Conservation (phyloP, 2,329 filamentous ascomycete species). For the Phialemoniopsis sp. region DNA sequence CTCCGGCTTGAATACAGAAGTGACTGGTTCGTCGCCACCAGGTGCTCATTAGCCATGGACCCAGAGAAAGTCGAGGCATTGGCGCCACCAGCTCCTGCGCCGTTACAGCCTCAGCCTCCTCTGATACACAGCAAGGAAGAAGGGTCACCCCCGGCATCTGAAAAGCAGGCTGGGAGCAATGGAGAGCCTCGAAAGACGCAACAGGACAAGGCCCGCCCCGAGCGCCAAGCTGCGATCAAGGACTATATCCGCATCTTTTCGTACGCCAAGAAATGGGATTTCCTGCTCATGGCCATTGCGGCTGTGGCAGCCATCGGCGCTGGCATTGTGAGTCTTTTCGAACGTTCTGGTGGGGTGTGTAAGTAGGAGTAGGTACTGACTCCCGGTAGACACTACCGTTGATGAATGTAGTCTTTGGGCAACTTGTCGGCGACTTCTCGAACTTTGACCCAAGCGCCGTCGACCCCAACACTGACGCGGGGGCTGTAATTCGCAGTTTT, state of each 20-base stretch:
- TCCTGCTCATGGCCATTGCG: slow-evolving; percentile 40
- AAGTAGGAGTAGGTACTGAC: background rate
- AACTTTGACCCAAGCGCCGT: slow-evolving; percentile 16
- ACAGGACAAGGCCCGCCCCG: slow-evolving; percentile 22
- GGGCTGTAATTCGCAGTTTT: slow-evolving; percentile 22
- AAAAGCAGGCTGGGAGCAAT: background rate
- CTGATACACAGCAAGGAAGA: slow-evolving; percentile 3
- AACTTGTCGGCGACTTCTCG: slow-evolving; percentile 44
- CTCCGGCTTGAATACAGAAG: no score
- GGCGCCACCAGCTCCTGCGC: background rate
- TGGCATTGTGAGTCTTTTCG: slow-evolving; percentile 31
- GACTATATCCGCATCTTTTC: slow-evolving; percentile 50
- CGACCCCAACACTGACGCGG: slow-evolving; percentile 20
- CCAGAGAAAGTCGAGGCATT: background rate
- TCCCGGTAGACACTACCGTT: slow-evolving; percentile 44
- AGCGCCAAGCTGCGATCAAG: slow-evolving; percentile 37
- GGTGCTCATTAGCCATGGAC: background rate
- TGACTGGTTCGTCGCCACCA: no score
- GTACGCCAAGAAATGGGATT: slow-evolving; percentile 51
- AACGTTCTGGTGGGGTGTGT: slow-evolving; percentile 2
- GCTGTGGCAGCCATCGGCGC: slow-evolving; percentile 44
- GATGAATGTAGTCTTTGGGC: slow-evolving; percentile 57
- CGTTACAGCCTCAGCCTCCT: background rate
- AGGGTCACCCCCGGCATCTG: no score
- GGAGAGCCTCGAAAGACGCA: background rate